Evolutionary conservation across 257 asterid genomes (phyloP).

Genomic region (Galeopsis tetrahit): DNA sequence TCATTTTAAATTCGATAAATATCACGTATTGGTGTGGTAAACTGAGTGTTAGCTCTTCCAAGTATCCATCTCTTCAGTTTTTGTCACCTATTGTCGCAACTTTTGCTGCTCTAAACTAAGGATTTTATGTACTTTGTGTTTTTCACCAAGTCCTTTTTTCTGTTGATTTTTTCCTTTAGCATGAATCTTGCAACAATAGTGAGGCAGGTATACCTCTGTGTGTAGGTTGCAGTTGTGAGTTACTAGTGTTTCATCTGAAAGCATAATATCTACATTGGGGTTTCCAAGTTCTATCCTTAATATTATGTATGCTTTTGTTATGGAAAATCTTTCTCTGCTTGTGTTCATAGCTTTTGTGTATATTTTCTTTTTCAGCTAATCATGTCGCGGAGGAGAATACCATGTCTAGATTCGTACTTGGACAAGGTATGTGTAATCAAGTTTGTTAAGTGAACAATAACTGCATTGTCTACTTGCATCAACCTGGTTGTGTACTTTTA

Average conservation of each 20-base stretch:
- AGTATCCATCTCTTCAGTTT: background rate
- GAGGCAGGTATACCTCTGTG: background rate
- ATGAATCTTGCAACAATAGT: conserved; percentile 7
- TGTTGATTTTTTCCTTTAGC: conserved; percentile 8
- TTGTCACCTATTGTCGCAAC: background rate
- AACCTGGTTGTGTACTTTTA: no score
- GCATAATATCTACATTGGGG: conserved; percentile 5
- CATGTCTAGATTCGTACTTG: conserved; percentile 94
- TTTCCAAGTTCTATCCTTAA: conserved; percentile 27
- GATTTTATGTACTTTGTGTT: background rate
- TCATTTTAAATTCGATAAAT: conserved; percentile 5
- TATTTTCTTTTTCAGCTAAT: conserved; percentile 68
- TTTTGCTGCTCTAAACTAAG: conserved; percentile 14
- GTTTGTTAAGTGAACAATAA: conserved; percentile 21
- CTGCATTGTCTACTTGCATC: no score
- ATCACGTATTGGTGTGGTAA: conserved; percentile 1
- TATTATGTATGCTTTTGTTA: conserved; percentile 1
- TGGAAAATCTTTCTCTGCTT: conserved; percentile 22
- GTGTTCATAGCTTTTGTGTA: conserved; percentile 17
- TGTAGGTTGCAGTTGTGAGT: background rate
- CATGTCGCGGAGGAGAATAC: conserved; percentile 97
- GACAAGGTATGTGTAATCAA: conserved; percentile 76
- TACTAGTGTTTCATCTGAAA: conserved; percentile 14
- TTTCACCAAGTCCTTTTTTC: background rate
- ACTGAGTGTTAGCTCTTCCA: conserved; percentile 17